phyloP scores from a whole-genome alignment of 2,329 filamentous ascomycete genomes.

The Pyricularia sp. region DNA sequence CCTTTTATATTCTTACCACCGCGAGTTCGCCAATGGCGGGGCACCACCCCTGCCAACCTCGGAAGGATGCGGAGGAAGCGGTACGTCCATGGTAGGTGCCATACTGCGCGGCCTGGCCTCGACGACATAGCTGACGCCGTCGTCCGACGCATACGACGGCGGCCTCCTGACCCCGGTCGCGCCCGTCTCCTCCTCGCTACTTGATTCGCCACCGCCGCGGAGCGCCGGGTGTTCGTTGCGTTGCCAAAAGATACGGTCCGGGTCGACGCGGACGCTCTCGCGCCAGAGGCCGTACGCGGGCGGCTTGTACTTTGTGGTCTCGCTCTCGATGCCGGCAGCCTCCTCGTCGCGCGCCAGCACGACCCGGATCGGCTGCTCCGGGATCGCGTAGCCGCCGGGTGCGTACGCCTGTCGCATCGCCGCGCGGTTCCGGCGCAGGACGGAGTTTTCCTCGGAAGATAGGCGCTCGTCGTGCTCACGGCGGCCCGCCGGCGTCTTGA shows the following conservation, averaged over 20 bases:
- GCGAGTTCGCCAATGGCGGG: constrained; percentile 8
- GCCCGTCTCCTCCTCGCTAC: constrained; percentile 14
- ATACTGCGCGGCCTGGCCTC: constrained; percentile 54
- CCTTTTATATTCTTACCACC: constrained; percentile 12
- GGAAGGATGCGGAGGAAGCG: constrained; percentile 37
- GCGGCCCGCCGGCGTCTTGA: constrained; percentile 30
- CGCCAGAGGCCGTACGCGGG: constrained; percentile 83
- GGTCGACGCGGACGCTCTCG: constrained; percentile 73
- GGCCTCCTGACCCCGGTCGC: constrained; percentile 36
- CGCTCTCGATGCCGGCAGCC: constrained; percentile 44
- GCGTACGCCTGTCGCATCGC: constrained; percentile 34
- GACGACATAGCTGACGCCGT: constrained; percentile 64
- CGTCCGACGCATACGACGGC: constrained; percentile 68
- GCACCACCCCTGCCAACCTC: constrained; percentile 25
- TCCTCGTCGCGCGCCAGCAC: constrained; percentile 69
- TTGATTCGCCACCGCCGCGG: constrained; percentile 12
- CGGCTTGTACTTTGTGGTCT: constrained; percentile 52
- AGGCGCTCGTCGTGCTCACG: constrained; percentile 17
- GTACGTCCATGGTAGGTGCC: constrained; percentile 32
- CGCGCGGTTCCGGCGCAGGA: constrained; percentile 13
- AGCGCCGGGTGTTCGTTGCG: constrained; percentile 39
- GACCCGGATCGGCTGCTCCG: constrained; percentile 65
- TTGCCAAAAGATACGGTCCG: constrained; percentile 74
- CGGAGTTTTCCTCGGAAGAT: constrained; percentile 16
- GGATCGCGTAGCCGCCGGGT: constrained; percentile 59